phyloP scores from a whole-genome alignment of 2,329 filamentous ascomycete species.

The Teratosphaeria pseudoeucalypti region DNA sequence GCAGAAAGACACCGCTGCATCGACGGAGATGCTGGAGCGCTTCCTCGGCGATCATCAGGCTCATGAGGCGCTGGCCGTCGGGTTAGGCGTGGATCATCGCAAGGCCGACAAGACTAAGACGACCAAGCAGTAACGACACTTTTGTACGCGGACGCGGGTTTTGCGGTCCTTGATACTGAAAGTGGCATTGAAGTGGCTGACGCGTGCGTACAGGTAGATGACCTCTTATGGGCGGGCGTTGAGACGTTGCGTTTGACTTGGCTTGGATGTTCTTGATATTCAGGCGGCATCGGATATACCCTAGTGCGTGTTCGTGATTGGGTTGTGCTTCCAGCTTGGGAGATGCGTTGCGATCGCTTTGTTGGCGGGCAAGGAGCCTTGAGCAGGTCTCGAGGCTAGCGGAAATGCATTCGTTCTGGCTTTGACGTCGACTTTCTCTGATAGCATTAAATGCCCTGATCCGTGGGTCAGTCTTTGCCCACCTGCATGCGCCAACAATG shows the following conservation, averaged over 20 bases:
- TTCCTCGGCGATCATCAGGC: neutral
- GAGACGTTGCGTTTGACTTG: neutral
- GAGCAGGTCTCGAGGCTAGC: neutral
- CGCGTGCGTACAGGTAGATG: neutral
- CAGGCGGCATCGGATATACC: neutral
- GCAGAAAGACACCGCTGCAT: neutral
- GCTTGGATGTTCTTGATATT: neutral
- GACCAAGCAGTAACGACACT: neutral
- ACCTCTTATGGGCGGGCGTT: neutral
- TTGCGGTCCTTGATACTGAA: neutral
- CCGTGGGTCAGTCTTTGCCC: neutral
- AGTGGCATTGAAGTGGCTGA: neutral
- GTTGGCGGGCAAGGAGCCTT: neutral
- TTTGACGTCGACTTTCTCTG: neutral
- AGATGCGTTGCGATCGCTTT: neutral
- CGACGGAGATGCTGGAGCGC: neutral
- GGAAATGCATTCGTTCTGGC: neutral
- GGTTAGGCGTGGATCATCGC: neutral
- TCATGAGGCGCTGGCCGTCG: neutral
- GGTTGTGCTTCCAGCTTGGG: neutral
- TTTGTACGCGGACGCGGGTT: neutral
- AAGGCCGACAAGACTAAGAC: neutral
- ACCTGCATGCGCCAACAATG: neutral
- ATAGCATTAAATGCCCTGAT: neutral
- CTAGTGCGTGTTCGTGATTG: neutral